Evolutionary conservation across 2,329 filamentous ascomycete species (phyloP).

Genomic region (Exophiala bonariae): DNA sequence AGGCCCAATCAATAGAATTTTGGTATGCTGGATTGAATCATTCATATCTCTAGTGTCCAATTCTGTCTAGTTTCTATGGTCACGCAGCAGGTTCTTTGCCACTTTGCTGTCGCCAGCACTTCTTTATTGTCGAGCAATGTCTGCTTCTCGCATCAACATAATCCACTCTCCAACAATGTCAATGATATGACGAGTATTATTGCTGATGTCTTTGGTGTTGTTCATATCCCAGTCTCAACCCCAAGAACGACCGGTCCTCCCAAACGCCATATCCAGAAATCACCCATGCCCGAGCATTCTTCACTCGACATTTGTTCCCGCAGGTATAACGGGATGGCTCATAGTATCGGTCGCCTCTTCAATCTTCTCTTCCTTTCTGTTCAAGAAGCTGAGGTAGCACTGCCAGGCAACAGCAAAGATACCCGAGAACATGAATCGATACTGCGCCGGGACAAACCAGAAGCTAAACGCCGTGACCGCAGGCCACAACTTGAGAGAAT

Average conservation of each 20-base stretch:
- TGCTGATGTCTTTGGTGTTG: too few species aligned
- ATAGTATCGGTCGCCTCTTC: slow-evolving; percentile 20
- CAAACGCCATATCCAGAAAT: too few species aligned
- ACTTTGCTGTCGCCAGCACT: neutral
- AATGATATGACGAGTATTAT: too few species aligned
- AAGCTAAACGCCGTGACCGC: slow-evolving; percentile 84
- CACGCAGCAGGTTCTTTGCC: neutral
- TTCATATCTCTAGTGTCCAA: neutral
- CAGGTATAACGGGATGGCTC: slow-evolving; percentile 14
- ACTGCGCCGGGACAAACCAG: slow-evolving; percentile 76
- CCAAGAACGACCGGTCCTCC: too few species aligned
- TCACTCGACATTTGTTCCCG: slow-evolving; percentile 11
- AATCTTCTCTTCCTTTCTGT: slow-evolving; percentile 27
- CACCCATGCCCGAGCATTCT: too few species aligned
- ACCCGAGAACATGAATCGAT: slow-evolving; percentile 76
- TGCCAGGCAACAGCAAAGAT: slow-evolving; percentile 86
- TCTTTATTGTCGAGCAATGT: too few species aligned
- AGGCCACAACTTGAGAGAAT: slow-evolving; percentile 86
- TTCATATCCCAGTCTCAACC: too few species aligned
- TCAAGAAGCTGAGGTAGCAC: slow-evolving; percentile 71
- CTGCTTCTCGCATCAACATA: too few species aligned
- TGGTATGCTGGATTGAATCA: neutral
- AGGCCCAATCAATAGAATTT: too few species aligned
- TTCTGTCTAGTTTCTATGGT: neutral
- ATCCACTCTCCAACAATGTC: too few species aligned